Evolutionary conservation across 345 rosid genomes (phyloP), one percentile per base, ranked within the genome.

Genomic region (Atalantia buxifolia): DNA sequence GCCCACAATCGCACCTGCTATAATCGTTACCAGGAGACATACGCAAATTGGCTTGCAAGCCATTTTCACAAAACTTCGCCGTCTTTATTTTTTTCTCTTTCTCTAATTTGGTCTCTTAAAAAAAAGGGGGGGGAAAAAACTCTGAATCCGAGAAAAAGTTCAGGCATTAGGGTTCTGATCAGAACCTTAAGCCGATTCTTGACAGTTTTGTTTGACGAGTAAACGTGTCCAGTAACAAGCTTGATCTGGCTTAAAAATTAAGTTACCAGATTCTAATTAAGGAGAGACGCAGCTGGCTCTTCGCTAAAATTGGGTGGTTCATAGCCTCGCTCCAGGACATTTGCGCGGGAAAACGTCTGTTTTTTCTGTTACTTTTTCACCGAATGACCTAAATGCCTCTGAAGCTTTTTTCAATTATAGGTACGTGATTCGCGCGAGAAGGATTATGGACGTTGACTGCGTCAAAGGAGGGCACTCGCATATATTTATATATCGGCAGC

Each of bases 11-110:
- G 86, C 38, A 6, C 80, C 89, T 86, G 82, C 75, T 64, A 92
- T 76, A 6, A 89, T 76, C 21, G 76, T n/a, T 35, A 85, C 94
- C 22, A 91, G 61, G 6, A 91, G 79, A 95, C 96, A 95, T 38
- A 94, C 90, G 33, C 83, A 82, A 64, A 81, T 85, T 0, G 92
- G 92, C 62, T 85, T 68, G 2, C 90, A 88, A 4, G 89, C 90
- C 97, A 91, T 94, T 80, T 59, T 9, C 21, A 8, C 71, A 36
- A 68, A 31, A 71, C 6, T 21, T 8, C 3, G 48, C 31, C 60
- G 53, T 2, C 33, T 21, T 64, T 31, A 55, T 55, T 21, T 18
- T 18, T 21, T 55, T 19, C 48, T 42, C 14, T 55, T 55, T 16
- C 24, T 22, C 24, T 19, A 56, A 56, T 62, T 62, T 12, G 35